Base-by-base conservation (phyloP, 768 basidiomycete species). In the Filobasidium floriforme region DNA sequence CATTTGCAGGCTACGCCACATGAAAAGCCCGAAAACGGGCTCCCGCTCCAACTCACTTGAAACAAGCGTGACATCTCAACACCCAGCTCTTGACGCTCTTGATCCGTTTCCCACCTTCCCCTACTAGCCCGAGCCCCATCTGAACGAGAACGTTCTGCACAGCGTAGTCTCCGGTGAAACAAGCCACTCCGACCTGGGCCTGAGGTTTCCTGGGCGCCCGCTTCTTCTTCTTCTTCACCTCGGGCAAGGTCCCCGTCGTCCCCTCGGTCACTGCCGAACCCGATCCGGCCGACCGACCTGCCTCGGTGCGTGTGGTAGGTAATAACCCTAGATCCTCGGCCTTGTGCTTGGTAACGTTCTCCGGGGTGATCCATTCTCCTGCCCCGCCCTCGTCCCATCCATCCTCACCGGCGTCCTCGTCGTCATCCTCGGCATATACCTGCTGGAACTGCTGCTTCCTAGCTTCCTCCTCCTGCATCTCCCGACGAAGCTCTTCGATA, bases 91-190 rank as follows among this genome's bases (percentile, higher is more conserved):
- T 92, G 29, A 98, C 87, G 72, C 85, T 89, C 69, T 88, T 84
- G 66, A 99, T 94, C 71, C 85, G 83, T 80, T 88, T 93, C 5
- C 96, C 96, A 69, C 92, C 91, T 7, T 89, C 84, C 10, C 92
- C 87, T 12, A 99, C 87, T 32, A 98, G 82, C 68, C 87, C 89
- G 69, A 99, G 80, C 0, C 89, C 89, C 89, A 98, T 92, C 77
- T 96, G 93, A 60, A 99, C 79, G 69, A 94, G 80, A 24, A 98
- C 90, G 73, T 99, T 99, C 80, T 99, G 96, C 87, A 99, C 96
- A 19, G 96, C 96, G 77, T 92, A 98, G 84, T 99, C 96, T 24
- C 90, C 90, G 10, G 96, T 98, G 89, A 98, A 92, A 76, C 93
- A 96, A 19, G 92, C 96, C 6, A 85, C 86, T 61, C 82, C 82